A percentile compares a stretch with the other conserved stretches of the same genome.
phyloP scores from a whole-genome alignment of 352 stramenopile genomes.

The Phytophthora tubulina region DNA sequence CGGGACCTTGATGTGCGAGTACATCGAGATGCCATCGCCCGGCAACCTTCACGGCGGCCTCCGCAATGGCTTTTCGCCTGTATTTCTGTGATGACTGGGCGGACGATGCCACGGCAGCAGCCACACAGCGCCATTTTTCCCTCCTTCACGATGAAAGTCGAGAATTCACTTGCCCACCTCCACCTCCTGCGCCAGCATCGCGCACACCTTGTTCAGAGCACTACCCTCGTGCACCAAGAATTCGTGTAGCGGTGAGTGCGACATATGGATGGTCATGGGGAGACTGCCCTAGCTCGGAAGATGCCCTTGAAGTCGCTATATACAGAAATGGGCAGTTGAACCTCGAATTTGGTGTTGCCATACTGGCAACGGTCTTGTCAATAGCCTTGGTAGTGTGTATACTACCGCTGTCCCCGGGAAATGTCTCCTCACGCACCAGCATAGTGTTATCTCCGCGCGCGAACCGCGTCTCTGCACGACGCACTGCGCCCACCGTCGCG shows the following conservation, averaged over 20 bases:
- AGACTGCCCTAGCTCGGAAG: constrained; percentile 35
- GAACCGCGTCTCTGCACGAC: constrained; percentile 19
- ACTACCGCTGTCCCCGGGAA: constrained; percentile 30
- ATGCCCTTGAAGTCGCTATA: constrained; percentile 33
- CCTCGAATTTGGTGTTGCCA: too few species aligned
- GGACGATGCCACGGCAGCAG: constrained; percentile 38
- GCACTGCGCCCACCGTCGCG: constrained; percentile 19
- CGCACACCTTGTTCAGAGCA: constrained; percentile 32
- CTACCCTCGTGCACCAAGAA: constrained; percentile 36
- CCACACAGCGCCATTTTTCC: constrained; percentile 40
- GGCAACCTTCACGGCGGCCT: constrained; percentile 28
- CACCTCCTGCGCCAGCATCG: constrained; percentile 30
- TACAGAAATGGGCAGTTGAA: too few species aligned
- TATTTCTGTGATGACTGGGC: constrained; percentile 39
- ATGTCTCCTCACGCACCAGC: constrained; percentile 36
- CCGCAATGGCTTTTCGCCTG: constrained; percentile 40
- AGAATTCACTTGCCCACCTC: constrained; percentile 32
- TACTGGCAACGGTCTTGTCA: too few species aligned
- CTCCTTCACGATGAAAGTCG: constrained; percentile 34
- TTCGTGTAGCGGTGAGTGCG: constrained; percentile 33
- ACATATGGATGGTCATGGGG: constrained; percentile 33
- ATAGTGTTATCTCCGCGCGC: constrained; percentile 33
- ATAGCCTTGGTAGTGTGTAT: constrained; percentile 37
- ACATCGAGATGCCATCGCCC: constrained; percentile 32
- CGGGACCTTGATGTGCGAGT: constrained; percentile 36